Evolutionary conservation across 805 yeast species (phyloP).

Genomic region (Alloascoidea africana): DNA sequence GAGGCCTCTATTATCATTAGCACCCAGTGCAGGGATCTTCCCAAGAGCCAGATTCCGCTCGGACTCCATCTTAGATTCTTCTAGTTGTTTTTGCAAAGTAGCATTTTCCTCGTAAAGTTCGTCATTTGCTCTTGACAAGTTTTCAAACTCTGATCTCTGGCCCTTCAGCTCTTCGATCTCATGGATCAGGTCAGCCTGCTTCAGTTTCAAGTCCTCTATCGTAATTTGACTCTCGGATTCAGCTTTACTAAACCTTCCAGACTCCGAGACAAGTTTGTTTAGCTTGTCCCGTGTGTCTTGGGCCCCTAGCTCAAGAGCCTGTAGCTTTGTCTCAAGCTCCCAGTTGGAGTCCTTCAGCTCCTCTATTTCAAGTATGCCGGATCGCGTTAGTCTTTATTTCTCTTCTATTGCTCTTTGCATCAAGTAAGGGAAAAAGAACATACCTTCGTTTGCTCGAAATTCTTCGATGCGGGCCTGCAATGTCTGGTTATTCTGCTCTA

Average conservation of each 20-base stretch:
- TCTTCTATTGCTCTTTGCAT: neutral
- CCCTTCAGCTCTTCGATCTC: slow-evolving; percentile 11
- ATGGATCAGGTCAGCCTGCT: slow-evolving; percentile 14
- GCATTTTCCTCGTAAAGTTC: slow-evolving; percentile 12
- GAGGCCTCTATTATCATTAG: slow-evolving; percentile 7
- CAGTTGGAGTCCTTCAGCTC: slow-evolving; percentile 19
- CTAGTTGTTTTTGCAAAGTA: slow-evolving; percentile 7
- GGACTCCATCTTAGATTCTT: slow-evolving; percentile 9
- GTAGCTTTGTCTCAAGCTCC: slow-evolving; percentile 19
- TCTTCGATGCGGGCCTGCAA: neutral
- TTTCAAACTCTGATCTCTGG: slow-evolving; percentile 10
- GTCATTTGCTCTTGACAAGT: slow-evolving; percentile 10
- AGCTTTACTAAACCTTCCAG: slow-evolving; percentile 8
- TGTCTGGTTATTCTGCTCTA: neutral
- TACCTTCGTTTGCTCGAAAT: neutral
- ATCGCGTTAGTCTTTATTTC: too few species aligned
- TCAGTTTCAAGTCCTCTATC: slow-evolving; percentile 14
- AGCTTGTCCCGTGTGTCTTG: slow-evolving; percentile 12
- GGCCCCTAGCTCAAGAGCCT: slow-evolving; percentile 13
- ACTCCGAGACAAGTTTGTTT: slow-evolving; percentile 10
- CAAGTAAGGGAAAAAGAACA: neutral
- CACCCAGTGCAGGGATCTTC: neutral
- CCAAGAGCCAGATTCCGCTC: too few species aligned
- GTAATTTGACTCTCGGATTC: slow-evolving; percentile 12
- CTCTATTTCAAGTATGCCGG: too few species aligned